Evolutionary conservation across 352 stramenopile genomes (phyloP).

Genomic region (Phytophthora boehmeriae): DNA sequence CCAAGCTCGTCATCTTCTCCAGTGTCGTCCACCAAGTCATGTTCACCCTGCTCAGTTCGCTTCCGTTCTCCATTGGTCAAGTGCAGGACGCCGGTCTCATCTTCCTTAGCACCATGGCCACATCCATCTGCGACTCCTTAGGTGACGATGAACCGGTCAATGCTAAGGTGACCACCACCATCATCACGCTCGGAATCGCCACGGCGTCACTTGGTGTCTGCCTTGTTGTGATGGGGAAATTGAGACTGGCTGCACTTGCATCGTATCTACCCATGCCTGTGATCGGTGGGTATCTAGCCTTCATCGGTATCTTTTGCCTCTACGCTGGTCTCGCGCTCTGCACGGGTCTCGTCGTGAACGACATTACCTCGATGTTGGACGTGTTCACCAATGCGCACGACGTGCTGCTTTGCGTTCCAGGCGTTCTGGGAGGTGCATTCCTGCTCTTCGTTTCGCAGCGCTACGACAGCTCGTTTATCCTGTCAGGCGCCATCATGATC

Average conservation of each 20-base stretch:
- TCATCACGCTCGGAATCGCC: slow-evolving; percentile 92
- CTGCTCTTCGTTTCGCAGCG: slow-evolving; percentile 82
- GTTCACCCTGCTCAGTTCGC: slow-evolving; percentile 86
- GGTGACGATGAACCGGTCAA: slow-evolving; percentile 60
- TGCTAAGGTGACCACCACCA: slow-evolving; percentile 92
- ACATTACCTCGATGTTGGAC: slow-evolving; percentile 74
- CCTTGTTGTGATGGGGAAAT: slow-evolving; percentile 93
- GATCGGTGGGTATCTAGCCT: slow-evolving; percentile 97
- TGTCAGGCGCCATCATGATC: slow-evolving; percentile 83
- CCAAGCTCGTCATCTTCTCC: slow-evolving; percentile 96
- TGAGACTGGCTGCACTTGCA: slow-evolving; percentile 93
- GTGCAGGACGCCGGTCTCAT: slow-evolving; percentile 98
- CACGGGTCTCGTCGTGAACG: slow-evolving; percentile 89
- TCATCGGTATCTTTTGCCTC: slow-evolving; percentile 96
- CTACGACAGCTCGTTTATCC: slow-evolving; percentile 70
- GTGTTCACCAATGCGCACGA: slow-evolving; percentile 58
- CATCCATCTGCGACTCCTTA: slow-evolving; percentile 83
- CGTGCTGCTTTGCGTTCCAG: slow-evolving; percentile 86
- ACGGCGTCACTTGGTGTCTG: slow-evolving; percentile 91
- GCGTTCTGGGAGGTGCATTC: slow-evolving; percentile 80
- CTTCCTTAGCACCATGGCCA: slow-evolving; percentile 95
- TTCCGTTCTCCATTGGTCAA: slow-evolving; percentile 97
- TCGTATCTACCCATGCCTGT: slow-evolving; percentile 97
- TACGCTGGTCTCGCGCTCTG: slow-evolving; percentile 91
- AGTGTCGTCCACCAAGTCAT: slow-evolving; percentile 94